Conservation (phyloP, 139 green algal species). For the Klebsormidium nitens region DNA sequence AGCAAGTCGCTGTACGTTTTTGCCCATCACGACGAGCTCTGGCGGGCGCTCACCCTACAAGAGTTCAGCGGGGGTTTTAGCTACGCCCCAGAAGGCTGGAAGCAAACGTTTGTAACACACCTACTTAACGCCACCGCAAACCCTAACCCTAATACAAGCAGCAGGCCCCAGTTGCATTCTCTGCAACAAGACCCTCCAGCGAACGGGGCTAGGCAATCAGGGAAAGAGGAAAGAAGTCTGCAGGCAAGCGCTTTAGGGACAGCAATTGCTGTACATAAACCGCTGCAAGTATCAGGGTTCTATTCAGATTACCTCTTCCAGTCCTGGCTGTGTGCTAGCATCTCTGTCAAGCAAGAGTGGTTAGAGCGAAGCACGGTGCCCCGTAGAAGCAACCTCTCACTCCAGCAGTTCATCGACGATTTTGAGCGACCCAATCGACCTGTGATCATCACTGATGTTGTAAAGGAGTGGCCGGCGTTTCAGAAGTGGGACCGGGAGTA, state of each 20-base stretch:
- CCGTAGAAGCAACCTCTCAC: conserved; percentile 49
- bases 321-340: conserved; percentile 70
- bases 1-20: conserved; percentile 74
- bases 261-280: no score
- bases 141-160: not conserved
- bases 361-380: conserved; percentile 74
- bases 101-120: conserved; percentile 45
- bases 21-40: conserved; percentile 74
- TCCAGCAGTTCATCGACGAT: conserved; percentile 58
- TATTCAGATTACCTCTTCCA: conserved; percentile 62
- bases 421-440: conserved; percentile 79
- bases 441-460: conserved; percentile 64
- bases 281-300: not conserved
- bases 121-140: no score
- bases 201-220: not conserved
- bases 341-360: conserved; percentile 62
- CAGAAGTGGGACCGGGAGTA: conserved; percentile 39
- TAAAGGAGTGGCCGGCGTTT: conserved; percentile 50
- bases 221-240: no score
- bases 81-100: conserved; percentile 37
- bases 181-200: not conserved
- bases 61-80: conserved; percentile 33
- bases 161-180: not conserved
- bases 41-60: conserved; percentile 76
- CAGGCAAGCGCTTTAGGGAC: no score